Evolutionary conservation across 2,329 filamentous ascomycete genomes (phyloP).

Genomic region (Tolypocladium pustulatum): DNA sequence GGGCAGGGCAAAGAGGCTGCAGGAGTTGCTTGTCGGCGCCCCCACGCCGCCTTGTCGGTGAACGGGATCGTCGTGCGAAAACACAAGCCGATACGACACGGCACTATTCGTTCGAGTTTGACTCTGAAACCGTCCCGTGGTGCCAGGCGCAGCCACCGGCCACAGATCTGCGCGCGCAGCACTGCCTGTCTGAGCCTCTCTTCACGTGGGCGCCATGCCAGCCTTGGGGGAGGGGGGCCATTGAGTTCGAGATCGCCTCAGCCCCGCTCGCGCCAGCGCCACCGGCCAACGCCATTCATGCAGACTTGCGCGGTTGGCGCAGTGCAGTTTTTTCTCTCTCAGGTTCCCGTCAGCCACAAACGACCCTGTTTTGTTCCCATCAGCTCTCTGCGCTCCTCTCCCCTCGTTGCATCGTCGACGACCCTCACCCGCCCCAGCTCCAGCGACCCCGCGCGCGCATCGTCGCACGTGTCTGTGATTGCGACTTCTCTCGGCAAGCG

Average conservation of each 20-base stretch:
- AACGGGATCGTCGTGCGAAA: no score
- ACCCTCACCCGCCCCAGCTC: background rate
- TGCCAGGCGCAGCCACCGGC: background rate
- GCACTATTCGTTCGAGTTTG: no score
- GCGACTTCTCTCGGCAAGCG: constrained; percentile 36
- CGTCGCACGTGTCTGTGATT: constrained; percentile 30
- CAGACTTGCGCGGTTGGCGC: background rate
- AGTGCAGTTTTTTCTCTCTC: background rate
- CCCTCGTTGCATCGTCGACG: background rate
- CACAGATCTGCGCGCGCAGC: background rate
- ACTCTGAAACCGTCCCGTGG: no score
- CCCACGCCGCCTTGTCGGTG: no score
- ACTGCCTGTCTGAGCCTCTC: background rate
- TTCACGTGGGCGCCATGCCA: background rate
- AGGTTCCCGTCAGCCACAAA: background rate
- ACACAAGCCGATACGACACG: no score
- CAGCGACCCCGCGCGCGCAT: constrained; percentile 1
- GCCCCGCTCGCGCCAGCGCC: background rate
- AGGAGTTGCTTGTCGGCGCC: background rate
- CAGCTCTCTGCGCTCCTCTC: background rate
- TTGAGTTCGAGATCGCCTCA: background rate
- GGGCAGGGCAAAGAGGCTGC: background rate
- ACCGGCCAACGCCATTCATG: background rate
- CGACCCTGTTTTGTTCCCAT: background rate
- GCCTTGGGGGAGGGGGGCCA: background rate